Percentiles rank a stretch among this genome's conserved stretches.
These are phyloP conservation scores for Helicocarpus griseus DNA, from an alignment of 2,329 filamentous ascomycete genomes.

Conservation along the genomic window DNA sequence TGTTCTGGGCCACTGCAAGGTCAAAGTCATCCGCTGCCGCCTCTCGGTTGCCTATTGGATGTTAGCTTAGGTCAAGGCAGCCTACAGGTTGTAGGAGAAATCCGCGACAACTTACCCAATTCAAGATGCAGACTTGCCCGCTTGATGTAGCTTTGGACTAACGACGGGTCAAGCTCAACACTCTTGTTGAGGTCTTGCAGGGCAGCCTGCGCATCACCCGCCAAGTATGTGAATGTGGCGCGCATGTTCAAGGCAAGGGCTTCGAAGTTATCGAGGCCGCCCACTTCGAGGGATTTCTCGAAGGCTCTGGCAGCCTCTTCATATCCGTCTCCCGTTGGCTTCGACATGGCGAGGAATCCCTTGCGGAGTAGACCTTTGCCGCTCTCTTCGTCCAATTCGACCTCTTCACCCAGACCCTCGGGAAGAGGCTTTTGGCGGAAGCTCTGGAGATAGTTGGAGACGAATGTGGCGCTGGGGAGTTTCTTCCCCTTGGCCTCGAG, in stretches of 20 bases:
- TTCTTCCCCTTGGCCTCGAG: slow-evolving; percentile 70
- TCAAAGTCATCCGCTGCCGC: slow-evolving; percentile 81
- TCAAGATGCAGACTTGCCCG: slow-evolving; percentile 96
- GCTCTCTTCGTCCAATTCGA: slow-evolving; percentile 65
- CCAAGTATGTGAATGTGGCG: slow-evolving; percentile 88
- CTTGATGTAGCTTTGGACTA: slow-evolving; percentile 98
- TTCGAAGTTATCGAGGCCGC: slow-evolving; percentile 70
- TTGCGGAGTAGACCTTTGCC: slow-evolving; percentile 79
- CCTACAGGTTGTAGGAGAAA: not conserved
- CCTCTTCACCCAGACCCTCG: slow-evolving; percentile 68
- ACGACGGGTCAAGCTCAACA: slow-evolving; percentile 73
- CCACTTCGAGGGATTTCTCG: slow-evolving; percentile 75
- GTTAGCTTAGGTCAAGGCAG: not conserved
- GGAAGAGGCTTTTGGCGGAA: slow-evolving; percentile 80
- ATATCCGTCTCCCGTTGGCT: slow-evolving; percentile 85
- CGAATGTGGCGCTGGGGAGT: slow-evolving; percentile 90
- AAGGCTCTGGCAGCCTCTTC: slow-evolving; percentile 79
- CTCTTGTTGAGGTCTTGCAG: slow-evolving; percentile 83
- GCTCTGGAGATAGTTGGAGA: slow-evolving; percentile 97
- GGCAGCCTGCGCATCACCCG: slow-evolving; percentile 76
- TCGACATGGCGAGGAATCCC: slow-evolving; percentile 69
- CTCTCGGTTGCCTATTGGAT: slow-evolving; percentile 61
- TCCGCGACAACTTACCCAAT: slow-evolving; percentile 50
- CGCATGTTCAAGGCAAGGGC: slow-evolving; percentile 93
- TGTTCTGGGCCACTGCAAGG: slow-evolving; percentile 72